These are phyloP conservation scores for Acanthochlamys bracteata DNA, from an alignment of 106 monocot species.

Conservation along the genomic window DNA sequence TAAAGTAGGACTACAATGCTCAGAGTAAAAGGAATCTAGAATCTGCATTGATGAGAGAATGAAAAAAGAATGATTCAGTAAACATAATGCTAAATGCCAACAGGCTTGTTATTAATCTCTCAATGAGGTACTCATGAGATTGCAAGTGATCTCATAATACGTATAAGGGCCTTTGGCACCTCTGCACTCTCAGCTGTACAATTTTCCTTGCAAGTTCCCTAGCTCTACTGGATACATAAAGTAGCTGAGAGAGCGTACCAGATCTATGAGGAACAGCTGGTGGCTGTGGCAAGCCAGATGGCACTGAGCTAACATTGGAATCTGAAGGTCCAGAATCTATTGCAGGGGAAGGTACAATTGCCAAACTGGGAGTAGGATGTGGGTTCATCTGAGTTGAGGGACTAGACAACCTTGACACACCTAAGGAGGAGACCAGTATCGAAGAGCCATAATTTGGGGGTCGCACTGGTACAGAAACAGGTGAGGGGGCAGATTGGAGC, in stretches of 20 bases:
- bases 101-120: not conserved
- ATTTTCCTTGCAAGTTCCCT: not conserved
- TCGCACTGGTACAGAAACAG: not conserved
- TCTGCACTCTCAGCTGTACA: no score
- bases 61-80: no score
- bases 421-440: slow-evolving; percentile 16
- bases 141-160: not conserved
- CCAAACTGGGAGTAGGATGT: slow-evolving; percentile 15
- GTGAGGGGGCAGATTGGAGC: not conserved
- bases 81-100: not conserved
- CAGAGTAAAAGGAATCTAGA: no score
- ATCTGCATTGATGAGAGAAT: no score
- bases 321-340: slow-evolving; percentile 16
- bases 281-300: slow-evolving; percentile 39
- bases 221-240: not conserved
- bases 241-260: slow-evolving; percentile 29
- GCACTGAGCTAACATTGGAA: slow-evolving; percentile 38
- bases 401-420: slow-evolving; percentile 14
- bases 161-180: no score
- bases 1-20: no score
- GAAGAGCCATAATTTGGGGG: slow-evolving; percentile 20
- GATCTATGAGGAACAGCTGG: slow-evolving; percentile 45
- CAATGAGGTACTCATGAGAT: not conserved
- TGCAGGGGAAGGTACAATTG: slow-evolving; percentile 24
- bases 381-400: slow-evolving; percentile 12